Base-by-base conservation (phyloP, 306 rosid genomes). In the Cucurbita pepo region DNA sequence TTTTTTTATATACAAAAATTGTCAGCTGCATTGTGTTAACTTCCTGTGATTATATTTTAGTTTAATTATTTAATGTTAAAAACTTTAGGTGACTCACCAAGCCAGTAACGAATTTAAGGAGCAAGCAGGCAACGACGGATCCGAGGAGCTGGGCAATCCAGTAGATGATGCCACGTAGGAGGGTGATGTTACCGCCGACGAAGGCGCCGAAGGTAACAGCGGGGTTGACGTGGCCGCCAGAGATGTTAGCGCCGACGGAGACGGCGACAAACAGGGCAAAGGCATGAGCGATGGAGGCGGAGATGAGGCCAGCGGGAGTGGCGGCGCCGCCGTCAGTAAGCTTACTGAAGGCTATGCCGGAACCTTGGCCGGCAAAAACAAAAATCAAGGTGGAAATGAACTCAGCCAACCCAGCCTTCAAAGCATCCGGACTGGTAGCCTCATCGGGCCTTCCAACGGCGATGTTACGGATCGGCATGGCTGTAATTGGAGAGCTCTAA, bases 191-290 rank as follows among this genome's bases (percentile, higher is more conserved):
- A 0, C 94, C 94, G 6, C 94, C 94, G 22, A 88, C 11, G 82
- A 88, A 88, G 63, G 83, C 83, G 2, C 94, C 94, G 65, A 88
- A 88, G 71, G 94, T 88, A 11, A 88, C 94, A 52, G 94, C 94
- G 4, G 94, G 94, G 83, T 88, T 88, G 18, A 88, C 94, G 74
- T 88, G 94, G 15, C 94, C 94, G 4, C 90, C 94, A 54, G 94
- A 88, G 79, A 88, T 86, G 81, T 88, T 88, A 25, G 86, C 86
- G 1, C 78, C 58, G 8, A 88, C 79, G 51, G 94, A 10, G 74
- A 88, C 94, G 1, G 86, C 94, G 6, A 88, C 90, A 30, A 88
- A 88, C 43, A 88, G 90, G 6, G 58, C 94, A 62, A 88, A 88
- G 10, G 79, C 90, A 13, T 88, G 94, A 41, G 94, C 94, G 14